Evolutionary conservation across 225 moss, liverwort and hornwort species (phyloP), one percentile per base, ranked within the genome.

Genomic region (Sphagnum contortum): DNA sequence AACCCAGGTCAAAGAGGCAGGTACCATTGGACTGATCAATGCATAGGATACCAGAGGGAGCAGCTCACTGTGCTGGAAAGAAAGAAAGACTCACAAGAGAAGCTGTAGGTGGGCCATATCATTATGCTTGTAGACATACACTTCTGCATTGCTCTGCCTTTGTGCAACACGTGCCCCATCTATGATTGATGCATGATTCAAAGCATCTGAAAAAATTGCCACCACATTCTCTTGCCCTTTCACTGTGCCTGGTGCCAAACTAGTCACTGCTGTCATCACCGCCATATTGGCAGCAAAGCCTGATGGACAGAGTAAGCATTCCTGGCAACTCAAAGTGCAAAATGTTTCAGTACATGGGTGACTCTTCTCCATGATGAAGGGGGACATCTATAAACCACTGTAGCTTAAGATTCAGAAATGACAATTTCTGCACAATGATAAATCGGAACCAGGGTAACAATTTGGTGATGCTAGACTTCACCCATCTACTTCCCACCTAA

Each of bases 241-340:
- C 45, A 51, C 72, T 8, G 71, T 72, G 54, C 79, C 82, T 63
- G 70, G 81, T 71, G 72, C 79, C 64, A 71, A 70, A 61, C 93
- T 89, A 29, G 93, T 73, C 54, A 98, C 74, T 57, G 98, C 91
- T 68, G 98, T 82, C 72, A 98, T 89, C 62, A 98, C 93, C 63
- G 98, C 98, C 93, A 91, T 98, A 70, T 98, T 98, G 45, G 98
- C 98, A 80, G 98, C 76, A 80, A 91, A 98, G 7, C 98, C 98
- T 75, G 91, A 83, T 44, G 93, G 98, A 70, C 98, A 98, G 53
- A 93, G 65, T 70, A 93, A 78, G 79, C 98, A 93, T 66, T 98
- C 98, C 93, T 98, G 89, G 70, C 69, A 74, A 60, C 68, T 60
- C 55, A 12, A 49, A 62, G 59, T 50, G 4, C 47, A 49, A 14